Evolutionary conservation across 2,329 filamentous ascomycete genomes (phyloP).

Genomic region (Diaporthe vaccinii): DNA sequence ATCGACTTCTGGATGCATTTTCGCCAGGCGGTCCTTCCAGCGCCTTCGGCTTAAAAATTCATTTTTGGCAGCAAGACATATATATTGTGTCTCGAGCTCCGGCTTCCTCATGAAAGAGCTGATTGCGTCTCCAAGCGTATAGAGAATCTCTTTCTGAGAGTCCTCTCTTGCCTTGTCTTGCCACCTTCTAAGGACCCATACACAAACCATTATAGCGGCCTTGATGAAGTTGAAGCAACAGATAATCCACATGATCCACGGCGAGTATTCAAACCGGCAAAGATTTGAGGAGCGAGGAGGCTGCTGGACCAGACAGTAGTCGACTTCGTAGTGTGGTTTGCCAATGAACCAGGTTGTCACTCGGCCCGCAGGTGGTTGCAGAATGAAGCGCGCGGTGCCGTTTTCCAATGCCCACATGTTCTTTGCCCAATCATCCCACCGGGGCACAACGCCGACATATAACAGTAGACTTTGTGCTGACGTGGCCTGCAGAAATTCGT

Average conservation of each 20-base stretch:
- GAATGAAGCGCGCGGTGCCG: slow-evolving; percentile 36
- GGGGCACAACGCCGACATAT: slow-evolving; percentile 43
- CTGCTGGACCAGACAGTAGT: slow-evolving; percentile 46
- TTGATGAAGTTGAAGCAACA: slow-evolving; percentile 45
- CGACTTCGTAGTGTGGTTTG: slow-evolving; percentile 43
- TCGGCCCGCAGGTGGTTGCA: slow-evolving; percentile 33
- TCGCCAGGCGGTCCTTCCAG: not conserved
- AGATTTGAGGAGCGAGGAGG: slow-evolving; percentile 13
- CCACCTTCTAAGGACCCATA: slow-evolving; percentile 39
- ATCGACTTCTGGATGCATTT: slow-evolving; percentile 38
- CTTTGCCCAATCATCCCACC: slow-evolving; percentile 46
- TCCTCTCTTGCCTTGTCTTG: slow-evolving; percentile 26
- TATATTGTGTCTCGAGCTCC: not conserved
- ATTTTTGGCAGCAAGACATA: slow-evolving; percentile 3
- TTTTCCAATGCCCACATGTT: slow-evolving; percentile 48
- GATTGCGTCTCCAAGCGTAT: slow-evolving; percentile 43
- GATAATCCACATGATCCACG: slow-evolving; percentile 44
- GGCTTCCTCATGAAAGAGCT: slow-evolving; percentile 24
- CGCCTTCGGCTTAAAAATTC: not conserved
- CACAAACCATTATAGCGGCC: slow-evolving; percentile 41
- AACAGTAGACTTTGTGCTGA: slow-evolving; percentile 44
- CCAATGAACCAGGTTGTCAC: slow-evolving; percentile 44
- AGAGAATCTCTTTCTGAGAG: slow-evolving; percentile 32
- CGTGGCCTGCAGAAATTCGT: slow-evolving; percentile 39
- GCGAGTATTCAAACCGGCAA: slow-evolving; percentile 46